Conservation (phyloP, 1,284 basidiomycete genomes). For the Dichomitus squalens region DNA sequence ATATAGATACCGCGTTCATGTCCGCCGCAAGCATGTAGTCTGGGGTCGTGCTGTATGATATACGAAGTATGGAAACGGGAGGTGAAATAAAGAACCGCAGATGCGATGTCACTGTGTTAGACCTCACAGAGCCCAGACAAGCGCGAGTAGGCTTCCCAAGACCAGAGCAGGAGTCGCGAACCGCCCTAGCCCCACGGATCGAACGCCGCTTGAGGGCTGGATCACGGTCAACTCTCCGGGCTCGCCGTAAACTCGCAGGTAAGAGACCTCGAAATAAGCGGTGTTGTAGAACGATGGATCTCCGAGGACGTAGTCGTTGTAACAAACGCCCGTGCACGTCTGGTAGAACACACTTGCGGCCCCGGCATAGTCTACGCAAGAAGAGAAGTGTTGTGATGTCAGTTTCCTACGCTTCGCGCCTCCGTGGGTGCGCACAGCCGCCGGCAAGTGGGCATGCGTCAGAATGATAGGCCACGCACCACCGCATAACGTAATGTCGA, state of each 20-base stretch:
- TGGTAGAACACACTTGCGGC: constrained; percentile 53
- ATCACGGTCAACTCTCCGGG: constrained; percentile 32
- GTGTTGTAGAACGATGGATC: constrained; percentile 64
- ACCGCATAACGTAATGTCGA: constrained; percentile 79
- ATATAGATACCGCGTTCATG: constrained; percentile 1
- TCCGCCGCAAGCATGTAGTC: neutral
- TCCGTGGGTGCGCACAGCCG: neutral
- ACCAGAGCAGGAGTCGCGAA: constrained; percentile 8
- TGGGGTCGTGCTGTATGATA: neutral
- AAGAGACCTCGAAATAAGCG: constrained; percentile 78
- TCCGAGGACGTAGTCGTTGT: constrained; percentile 76
- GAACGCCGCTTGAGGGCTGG: constrained; percentile 21
- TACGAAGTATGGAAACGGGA: neutral
- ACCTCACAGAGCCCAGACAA: constrained; percentile 17
- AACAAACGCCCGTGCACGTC: constrained; percentile 70
- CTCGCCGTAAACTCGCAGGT: constrained; percentile 55
- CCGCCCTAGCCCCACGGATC: constrained; percentile 22
- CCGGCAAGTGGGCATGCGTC: neutral
- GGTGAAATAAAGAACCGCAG: neutral
- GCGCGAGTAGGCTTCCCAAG: constrained; percentile 15
- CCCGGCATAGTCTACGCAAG: constrained; percentile 36
- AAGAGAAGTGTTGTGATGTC: constrained; percentile 7
- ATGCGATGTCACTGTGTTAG: neutral
- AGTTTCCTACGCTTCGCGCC: constrained; percentile 1
- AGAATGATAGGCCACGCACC: constrained; percentile 40